Percentiles rank a stretch among this genome's conserved stretches.
phyloP scores from a whole-genome alignment of 306 rosid genomes.

The Carpinus fangiana region DNA sequence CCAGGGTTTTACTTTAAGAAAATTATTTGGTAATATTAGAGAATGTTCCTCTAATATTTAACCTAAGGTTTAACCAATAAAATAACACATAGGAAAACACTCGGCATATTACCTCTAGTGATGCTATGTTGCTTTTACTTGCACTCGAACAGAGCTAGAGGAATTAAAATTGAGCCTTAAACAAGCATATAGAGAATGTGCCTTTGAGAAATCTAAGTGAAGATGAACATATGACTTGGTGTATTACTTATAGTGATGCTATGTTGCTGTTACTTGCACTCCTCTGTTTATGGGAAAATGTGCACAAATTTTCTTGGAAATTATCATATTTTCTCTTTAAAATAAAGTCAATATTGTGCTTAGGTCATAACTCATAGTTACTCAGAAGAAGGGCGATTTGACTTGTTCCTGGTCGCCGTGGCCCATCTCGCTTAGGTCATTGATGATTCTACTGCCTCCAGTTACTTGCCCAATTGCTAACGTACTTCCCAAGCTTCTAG shows the following conservation, averaged over 20 bases:
- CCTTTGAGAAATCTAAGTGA: no score
- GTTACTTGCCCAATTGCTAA: background rate
- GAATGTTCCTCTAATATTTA: no score
- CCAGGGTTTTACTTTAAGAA: no score
- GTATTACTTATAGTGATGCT: background rate
- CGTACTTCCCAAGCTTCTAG: conserved; percentile 8
- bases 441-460: background rate
- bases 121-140: background rate
- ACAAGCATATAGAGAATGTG: no score
- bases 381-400: background rate
- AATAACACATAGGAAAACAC: background rate
- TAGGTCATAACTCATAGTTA: background rate
- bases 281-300: background rate
- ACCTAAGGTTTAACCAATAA: no score
- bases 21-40: no score
- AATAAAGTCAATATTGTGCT: conserved; percentile 8
- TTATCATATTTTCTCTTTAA: no score
- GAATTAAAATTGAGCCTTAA: no score
- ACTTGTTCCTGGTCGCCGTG: conserved; percentile 18
- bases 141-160: background rate
- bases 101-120: background rate
- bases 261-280: background rate
- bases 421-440: conserved; percentile 23
- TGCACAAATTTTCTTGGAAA: conserved; percentile 1
- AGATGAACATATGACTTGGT: no score